Evolutionary conservation across 169 alveolate genomes (phyloP).

Genomic region (Babesia bovis): DNA sequence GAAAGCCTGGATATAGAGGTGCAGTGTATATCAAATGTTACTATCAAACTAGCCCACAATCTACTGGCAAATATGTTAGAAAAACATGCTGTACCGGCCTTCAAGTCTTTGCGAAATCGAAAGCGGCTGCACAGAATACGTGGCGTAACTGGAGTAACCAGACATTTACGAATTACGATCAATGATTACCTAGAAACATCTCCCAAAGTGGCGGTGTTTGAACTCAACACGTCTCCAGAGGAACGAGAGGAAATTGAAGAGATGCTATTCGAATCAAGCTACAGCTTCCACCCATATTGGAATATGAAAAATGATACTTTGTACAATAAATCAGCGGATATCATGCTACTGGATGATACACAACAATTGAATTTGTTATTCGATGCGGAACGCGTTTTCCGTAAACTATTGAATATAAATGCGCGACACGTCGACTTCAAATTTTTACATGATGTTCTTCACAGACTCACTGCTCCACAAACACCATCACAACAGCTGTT

Average conservation of each 20-base stretch:
- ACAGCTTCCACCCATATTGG: constrained; percentile 52
- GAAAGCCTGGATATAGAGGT: constrained; percentile 41
- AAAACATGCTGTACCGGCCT: constrained; percentile 41
- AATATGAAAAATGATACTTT: constrained; percentile 60
- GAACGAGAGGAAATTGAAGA: constrained; percentile 59
- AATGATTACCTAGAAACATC: constrained; percentile 2
- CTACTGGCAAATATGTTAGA: constrained; percentile 48
- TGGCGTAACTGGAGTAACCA: constrained; percentile 4
- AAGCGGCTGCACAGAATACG: constrained; percentile 2
- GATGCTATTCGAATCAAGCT: constrained; percentile 49
- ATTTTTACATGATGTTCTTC: constrained; percentile 37
- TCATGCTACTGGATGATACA: constrained; percentile 1
- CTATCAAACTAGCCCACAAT: constrained; percentile 18
- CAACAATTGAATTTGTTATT: constrained; percentile 20
- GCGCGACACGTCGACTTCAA: constrained; percentile 44
- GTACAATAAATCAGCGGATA: constrained; percentile 27
- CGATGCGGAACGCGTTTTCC: constrained; percentile 44
- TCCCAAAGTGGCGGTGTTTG: neutral
- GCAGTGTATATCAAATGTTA: constrained; percentile 14
- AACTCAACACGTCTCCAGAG: neutral
- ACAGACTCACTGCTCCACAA: constrained; percentile 37
- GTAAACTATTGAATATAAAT: constrained; percentile 26
- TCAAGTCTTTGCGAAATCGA: neutral
- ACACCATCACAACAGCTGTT: constrained; percentile 7
- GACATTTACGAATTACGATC: constrained; percentile 6